phyloP scores from a whole-genome alignment of 495 filamentous ascomycete species.

The Tuber melanosporum region DNA sequence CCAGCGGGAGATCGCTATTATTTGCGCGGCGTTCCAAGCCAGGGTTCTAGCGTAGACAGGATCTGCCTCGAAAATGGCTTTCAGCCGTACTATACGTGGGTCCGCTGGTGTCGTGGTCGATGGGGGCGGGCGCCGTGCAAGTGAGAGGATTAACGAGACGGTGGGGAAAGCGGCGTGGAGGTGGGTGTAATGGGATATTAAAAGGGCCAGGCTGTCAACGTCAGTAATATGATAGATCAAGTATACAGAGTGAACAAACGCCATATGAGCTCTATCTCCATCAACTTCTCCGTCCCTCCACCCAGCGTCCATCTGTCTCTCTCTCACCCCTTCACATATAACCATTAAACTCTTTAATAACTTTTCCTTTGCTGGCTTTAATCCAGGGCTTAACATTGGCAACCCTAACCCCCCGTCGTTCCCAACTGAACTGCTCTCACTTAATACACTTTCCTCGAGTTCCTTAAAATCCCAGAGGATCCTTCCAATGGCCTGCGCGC shows the following conservation, averaged over 20 bases:
- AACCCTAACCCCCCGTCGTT: constrained; percentile 28
- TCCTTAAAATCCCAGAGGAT: constrained; percentile 44
- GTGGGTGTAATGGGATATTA: constrained; percentile 42
- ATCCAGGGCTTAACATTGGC: constrained; percentile 34
- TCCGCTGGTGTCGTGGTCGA: constrained; percentile 17
- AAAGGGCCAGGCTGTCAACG: constrained; percentile 28
- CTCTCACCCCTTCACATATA: constrained; percentile 33
- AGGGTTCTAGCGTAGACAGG: constrained; percentile 35
- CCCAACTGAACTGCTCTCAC: constrained; percentile 20
- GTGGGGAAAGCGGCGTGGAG: constrained; percentile 41
- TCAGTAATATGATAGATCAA: constrained; percentile 12
- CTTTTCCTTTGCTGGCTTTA: constrained; percentile 40
- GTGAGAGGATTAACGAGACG: constrained; percentile 39
- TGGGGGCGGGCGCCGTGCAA: constrained; percentile 37
- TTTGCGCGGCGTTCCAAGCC: constrained; percentile 42
- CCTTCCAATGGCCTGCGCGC: constrained; percentile 41
- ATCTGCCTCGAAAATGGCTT: constrained; percentile 30
- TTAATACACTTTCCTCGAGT: constrained; percentile 40
- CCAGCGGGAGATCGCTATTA: constrained; percentile 42
- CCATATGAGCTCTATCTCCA: constrained; percentile 37
- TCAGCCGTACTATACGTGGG: constrained; percentile 31
- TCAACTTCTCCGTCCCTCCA: constrained; percentile 31
- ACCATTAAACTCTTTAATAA: constrained; percentile 29
- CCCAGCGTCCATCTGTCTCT: constrained; percentile 25
- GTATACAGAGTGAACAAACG: constrained; percentile 19